phyloP scores from a whole-genome alignment of 1,284 basidiomycete species.

The Ganoderma boninense region DNA sequence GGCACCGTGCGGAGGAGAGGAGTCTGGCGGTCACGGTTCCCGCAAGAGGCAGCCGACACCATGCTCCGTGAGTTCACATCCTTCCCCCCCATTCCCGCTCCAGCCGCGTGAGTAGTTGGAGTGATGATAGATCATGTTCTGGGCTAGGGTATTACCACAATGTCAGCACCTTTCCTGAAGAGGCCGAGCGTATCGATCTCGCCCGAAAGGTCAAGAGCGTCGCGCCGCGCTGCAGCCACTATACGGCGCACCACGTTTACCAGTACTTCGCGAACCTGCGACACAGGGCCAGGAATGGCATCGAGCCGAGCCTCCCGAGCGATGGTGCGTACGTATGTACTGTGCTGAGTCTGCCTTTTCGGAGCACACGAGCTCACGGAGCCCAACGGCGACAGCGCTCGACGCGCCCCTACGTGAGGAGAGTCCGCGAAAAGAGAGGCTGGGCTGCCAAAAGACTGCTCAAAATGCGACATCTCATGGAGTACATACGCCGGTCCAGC shows the following conservation, averaged over 20 bases:
- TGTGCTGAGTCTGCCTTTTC: neutral
- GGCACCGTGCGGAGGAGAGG: too few species aligned
- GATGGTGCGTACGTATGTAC: neutral
- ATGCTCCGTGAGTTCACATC: too few species aligned
- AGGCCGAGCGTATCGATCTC: neutral
- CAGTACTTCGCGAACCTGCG: neutral
- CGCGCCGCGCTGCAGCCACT: neutral
- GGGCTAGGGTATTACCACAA: neutral
- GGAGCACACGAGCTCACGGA: too few species aligned
- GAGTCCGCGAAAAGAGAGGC: neutral
- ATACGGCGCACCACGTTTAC: neutral
- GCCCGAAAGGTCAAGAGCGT: neutral
- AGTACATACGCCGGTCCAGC: too few species aligned
- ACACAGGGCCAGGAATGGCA: neutral
- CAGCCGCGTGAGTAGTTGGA: too few species aligned
- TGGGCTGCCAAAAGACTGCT: neutral
- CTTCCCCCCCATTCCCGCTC: too few species aligned
- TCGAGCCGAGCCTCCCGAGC: neutral
- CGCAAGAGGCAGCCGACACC: too few species aligned
- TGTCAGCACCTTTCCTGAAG: neutral
- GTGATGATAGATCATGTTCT: too few species aligned
- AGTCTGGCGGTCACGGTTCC: too few species aligned
- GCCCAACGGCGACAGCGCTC: neutral
- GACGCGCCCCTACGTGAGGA: neutral
- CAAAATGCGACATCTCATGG: neutral